Conservation (phyloP, 2,329 filamentous ascomycete genomes). For the Clarireedia homoeocarpa region DNA sequence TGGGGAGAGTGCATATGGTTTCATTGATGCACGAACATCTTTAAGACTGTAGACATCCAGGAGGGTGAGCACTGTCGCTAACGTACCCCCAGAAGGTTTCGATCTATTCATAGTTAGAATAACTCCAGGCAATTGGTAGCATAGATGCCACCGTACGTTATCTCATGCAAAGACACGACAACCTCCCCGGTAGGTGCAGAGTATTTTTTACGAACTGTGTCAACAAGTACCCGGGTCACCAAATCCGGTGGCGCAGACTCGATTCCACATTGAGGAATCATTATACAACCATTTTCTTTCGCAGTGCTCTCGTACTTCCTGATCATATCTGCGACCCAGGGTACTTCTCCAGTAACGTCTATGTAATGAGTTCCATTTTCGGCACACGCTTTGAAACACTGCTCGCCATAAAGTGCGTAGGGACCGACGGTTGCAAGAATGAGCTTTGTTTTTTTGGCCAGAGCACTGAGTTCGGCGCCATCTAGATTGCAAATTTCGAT, state of each 20-base stretch:
- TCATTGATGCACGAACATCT: conserved; percentile 38
- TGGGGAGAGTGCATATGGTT: conserved; percentile 51
- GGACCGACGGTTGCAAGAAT: conserved; percentile 54
- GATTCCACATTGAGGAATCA: conserved; percentile 54
- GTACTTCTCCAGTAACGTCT: conserved; percentile 53
- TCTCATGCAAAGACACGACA: conserved; percentile 40
- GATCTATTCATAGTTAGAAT: conserved; percentile 30
- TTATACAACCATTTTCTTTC: conserved; percentile 45
- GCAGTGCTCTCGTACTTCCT: conserved; percentile 48
- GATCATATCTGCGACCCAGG: conserved; percentile 53
- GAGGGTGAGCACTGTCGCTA: conserved; percentile 56
- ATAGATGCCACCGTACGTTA: conserved; percentile 29
- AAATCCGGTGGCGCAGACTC: conserved; percentile 57
- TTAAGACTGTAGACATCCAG: conserved; percentile 45
- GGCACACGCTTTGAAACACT: conserved; percentile 53
- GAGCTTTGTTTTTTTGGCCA: conserved; percentile 49
- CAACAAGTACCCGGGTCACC: conserved; percentile 42
- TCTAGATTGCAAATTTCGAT: conserved; percentile 46
- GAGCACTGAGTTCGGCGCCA: conserved; percentile 36
- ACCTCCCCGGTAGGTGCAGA: conserved; percentile 45
- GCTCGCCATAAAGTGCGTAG: conserved; percentile 48
- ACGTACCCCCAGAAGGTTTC: conserved; percentile 55
- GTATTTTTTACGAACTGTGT: conserved; percentile 42
- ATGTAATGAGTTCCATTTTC: conserved; percentile 57
- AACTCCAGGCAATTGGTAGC: neutral